Evolutionary conservation across 1,284 basidiomycete species (phyloP), one percentile per base, ranked within the genome.

Genomic region (Apiotrichum mycotoxinovorans): DNA sequence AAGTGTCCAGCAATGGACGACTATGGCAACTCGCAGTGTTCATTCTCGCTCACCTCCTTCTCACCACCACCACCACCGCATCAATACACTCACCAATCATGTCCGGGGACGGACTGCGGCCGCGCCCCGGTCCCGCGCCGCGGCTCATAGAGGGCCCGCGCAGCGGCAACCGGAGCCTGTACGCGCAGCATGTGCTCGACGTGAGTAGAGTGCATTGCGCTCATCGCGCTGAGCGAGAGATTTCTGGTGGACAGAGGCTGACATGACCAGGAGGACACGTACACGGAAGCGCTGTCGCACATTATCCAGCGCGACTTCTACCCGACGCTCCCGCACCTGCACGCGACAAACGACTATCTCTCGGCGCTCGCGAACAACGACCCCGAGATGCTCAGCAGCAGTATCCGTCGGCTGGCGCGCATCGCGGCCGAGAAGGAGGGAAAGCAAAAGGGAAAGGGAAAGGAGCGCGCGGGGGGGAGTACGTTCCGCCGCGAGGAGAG

Each of bases 271-370:
- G 95, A 98, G 80, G 93, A 98, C 66, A 90, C 92, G 69, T 98
- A 98, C 74, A 94, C 91, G 1, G 84, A 84, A 51, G 89, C 89
- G 1, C 82, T 98, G n/a, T 91, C 91, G 3, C 83, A 86, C 50
- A 96, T 98, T 71, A 97, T 98, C 72, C 87, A 90, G 48, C 86
- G 96, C 51, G 94, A 98, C 79, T 99, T 98, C 82, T 99, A 98
- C 71, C 95, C 95, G 0, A 89, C 88, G 15, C 83, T 96, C 14
- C 84, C 87, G 22, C 88, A 90, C 66, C 81, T 94, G 33, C 88
- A 93, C 66, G 89, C 89, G 22, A 90, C 89, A 18, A 90, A 92
- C 73, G 83, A 82, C 56, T 91, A 91, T 73, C 83, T 93, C 18
- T 85, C 89, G 57, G 89, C 91, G 1, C 79, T 91, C 23, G 81